These are phyloP conservation scores for Leucocoprinus sp. DNA, from an alignment of 768 basidiomycete species.

Conservation along the genomic window DNA sequence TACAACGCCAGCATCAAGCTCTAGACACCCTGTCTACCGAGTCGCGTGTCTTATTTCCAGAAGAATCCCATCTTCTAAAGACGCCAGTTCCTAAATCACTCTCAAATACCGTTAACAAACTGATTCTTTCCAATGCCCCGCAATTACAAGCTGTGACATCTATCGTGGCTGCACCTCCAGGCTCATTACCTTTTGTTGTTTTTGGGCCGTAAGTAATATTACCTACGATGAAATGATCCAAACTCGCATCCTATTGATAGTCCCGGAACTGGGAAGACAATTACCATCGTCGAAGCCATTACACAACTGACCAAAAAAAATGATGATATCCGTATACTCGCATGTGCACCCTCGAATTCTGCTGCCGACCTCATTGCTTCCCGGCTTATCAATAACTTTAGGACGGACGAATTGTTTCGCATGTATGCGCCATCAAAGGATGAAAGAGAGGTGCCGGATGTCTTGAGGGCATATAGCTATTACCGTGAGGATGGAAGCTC, in stretches of 20 bases:
- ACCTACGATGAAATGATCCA: neutral
- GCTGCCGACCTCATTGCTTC: conserved; percentile 53
- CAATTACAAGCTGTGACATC: conserved; percentile 43
- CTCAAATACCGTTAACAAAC: conserved; percentile 29
- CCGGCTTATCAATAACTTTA: conserved; percentile 26
- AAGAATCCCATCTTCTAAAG: conserved; percentile 2
- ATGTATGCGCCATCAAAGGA: conserved; percentile 45
- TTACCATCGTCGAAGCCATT: conserved; percentile 55
- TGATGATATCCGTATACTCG: conserved; percentile 39
- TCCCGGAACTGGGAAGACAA: conserved; percentile 62
- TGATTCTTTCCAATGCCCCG: conserved; percentile 36
- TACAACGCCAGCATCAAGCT: conserved; percentile 54
- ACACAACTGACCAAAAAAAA: conserved; percentile 35
- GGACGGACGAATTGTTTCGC: conserved; percentile 38
- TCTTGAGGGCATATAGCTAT: conserved; percentile 30
- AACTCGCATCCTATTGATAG: conserved; percentile 22
- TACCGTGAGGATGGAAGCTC: conserved; percentile 22
- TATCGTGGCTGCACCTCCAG: conserved; percentile 34
- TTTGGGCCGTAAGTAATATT: conserved; percentile 52
- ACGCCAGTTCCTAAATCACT: neutral
- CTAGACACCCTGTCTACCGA: conserved; percentile 36
- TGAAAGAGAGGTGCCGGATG: conserved; percentile 37
- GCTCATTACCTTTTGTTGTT: conserved; percentile 47
- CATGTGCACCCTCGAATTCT: conserved; percentile 59
- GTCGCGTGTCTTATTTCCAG: conserved; percentile 45